A percentile compares a stretch with the other conserved stretches of the same genome.
Evolutionary conservation across 257 asterid genomes (phyloP).

Genomic region (Solanum bukasovii): DNA sequence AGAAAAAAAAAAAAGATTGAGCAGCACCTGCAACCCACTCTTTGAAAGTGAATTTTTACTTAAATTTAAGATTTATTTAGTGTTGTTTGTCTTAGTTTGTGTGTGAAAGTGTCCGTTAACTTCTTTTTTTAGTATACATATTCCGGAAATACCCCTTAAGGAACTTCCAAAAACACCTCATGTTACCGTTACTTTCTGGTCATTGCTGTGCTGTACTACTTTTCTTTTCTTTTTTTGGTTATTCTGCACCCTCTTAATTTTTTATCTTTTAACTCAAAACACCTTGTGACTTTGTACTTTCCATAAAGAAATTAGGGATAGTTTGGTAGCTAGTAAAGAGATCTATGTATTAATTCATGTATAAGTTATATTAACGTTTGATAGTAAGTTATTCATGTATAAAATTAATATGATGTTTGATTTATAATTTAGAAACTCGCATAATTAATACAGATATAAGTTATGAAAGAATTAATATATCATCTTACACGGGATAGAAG

Average conservation of each 20-base stretch:
- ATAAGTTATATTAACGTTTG: neutral
- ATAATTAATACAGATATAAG: neutral
- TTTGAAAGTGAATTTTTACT: conserved; percentile 6
- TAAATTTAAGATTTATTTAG: neutral
- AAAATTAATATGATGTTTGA: neutral
- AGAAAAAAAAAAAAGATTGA: conserved; percentile 1
- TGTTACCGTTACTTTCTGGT: conserved; percentile 68
- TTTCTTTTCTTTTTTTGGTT: neutral
- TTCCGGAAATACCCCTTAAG: conserved; percentile 58
- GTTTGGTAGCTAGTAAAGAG: neutral
- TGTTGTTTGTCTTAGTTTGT: conserved; percentile 9
- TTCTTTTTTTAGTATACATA: neutral
- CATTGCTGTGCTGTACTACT: conserved; percentile 21
- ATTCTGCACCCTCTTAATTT: conserved; percentile 1
- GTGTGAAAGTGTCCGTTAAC: conserved; percentile 34
- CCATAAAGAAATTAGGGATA: neutral
- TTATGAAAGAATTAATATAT: neutral
- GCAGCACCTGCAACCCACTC: conserved; percentile 26
- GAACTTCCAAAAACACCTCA: conserved; percentile 45
- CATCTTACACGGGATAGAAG: neutral
- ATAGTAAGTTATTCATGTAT: neutral
- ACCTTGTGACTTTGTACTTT: neutral
- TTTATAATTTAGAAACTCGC: neutral
- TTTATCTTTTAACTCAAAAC: neutral
- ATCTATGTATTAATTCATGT: neutral